Base-by-base conservation (phyloP, 2,329 filamentous ascomycete species). In the Verruconis gallopava region DNA sequence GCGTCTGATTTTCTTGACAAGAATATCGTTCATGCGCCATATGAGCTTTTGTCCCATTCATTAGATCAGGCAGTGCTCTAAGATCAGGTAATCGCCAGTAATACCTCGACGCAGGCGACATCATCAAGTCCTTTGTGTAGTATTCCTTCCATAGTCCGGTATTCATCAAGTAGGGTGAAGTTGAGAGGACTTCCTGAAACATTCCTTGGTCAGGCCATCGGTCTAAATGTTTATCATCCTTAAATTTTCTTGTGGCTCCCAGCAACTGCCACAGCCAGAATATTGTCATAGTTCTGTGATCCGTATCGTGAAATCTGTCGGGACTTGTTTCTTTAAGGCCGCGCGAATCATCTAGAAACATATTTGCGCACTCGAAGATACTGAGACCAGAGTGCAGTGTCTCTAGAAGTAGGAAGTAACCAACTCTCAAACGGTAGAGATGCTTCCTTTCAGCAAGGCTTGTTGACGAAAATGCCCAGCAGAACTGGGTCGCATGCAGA, bases 261-360 rank as follows among this genome's bases (percentile, higher is more conserved):
- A 13, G 38, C 14, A 40, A 11, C 5, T 32, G 6, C n/a, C 34
- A 40, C 21, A 40, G 38, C 38, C 38, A 40, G 22, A 40, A 40
- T 13, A 40, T 40, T 15, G 38, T 40, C 25, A 40, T 30, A 6
- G 38, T 40, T 22, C 38, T 5, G 21, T 40, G 21, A n/a, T 37
- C 38, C 4, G 38, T 34, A 18, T 40, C 19, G 6, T 18, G 12
- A 20, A 40, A 40, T 6, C 38, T 20, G 6, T 40, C 25, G 5
- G 38, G 38, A 5, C 11, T 13, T 6, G 19, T 5, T 5, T 34
- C 22, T 15, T 19, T 30, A 6, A 40, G 38, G 9, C 22, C 15
- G 13, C 34, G 9, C n/a, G 18, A 13, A 19, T 40, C 21, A 11
- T 34, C 21, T 9, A 34, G n/a, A 17, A 40, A 40, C 11, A 34